phyloP scores from a whole-genome alignment of 176 grass and related monocot species.

The Aegilops umbellulata region DNA sequence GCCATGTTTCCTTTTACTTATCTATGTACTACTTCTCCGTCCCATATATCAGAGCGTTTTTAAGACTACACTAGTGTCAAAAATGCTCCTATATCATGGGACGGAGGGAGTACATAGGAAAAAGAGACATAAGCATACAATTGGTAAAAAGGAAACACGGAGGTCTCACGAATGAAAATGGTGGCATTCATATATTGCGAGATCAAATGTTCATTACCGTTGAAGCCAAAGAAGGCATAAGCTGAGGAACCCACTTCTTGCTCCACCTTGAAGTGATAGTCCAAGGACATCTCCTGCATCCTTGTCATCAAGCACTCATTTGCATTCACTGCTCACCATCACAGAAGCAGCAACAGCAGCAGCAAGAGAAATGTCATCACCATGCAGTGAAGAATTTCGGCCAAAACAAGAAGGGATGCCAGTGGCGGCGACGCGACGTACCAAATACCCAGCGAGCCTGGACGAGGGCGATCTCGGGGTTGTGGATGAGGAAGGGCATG shows the following conservation, averaged over 20 bases:
- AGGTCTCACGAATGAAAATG: neutral
- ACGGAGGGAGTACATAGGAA: neutral
- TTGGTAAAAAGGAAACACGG: neutral
- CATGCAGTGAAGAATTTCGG: neutral
- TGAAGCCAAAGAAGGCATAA: slow-evolving; percentile 71
- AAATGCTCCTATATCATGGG: too few relatives aligned
- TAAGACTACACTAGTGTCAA: too few relatives aligned
- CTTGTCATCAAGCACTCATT: slow-evolving; percentile 80
- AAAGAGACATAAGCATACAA: neutral
- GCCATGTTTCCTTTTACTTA: neutral
- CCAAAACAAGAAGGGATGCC: neutral
- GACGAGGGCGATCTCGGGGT: slow-evolving; percentile 75
- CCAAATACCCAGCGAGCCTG: slow-evolving; percentile 85
- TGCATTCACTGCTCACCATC: slow-evolving; percentile 46
- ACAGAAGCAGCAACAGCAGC: neutral
- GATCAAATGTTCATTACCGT: slow-evolving; percentile 34
- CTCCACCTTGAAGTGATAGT: slow-evolving; percentile 81
- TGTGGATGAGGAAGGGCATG: slow-evolving; percentile 83
- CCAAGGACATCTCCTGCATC: slow-evolving; percentile 85
- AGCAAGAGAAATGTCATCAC: neutral
- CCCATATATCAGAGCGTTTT: too few relatives aligned
- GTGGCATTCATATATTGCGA: neutral
- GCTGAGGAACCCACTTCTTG: slow-evolving; percentile 65
- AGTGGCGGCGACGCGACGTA: neutral
- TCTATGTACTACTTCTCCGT: neutral